Percentiles rank a stretch among this genome's conserved stretches.
Evolutionary conservation across 73 alveolate species (phyloP).

Genomic region (Symbiodinium pilosum): DNA sequence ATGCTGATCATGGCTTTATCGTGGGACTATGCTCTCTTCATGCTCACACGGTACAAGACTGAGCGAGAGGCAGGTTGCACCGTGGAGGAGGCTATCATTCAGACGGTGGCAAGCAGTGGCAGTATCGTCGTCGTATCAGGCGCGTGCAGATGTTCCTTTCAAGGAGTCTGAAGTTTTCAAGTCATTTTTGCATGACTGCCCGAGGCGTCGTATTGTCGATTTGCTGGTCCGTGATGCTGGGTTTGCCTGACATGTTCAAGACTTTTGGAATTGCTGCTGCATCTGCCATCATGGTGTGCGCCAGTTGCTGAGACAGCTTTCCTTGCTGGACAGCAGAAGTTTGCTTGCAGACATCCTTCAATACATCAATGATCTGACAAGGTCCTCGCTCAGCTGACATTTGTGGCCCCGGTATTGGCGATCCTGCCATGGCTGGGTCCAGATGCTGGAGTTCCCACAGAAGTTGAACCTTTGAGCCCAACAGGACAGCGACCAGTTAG

Average conservation of each 20-base stretch:
- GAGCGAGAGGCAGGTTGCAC: conserved; percentile 65
- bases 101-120: conserved; percentile 73
- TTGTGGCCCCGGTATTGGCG: conserved; percentile 80
- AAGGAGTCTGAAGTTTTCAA: neutral
- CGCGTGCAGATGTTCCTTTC: neutral
- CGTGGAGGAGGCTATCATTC: conserved; percentile 43
- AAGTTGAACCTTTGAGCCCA: conserved; percentile 68
- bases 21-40: conserved; percentile 80
- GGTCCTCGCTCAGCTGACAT: conserved; percentile 84
- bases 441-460: conserved; percentile 34
- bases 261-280: conserved; percentile 78
- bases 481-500: neutral
- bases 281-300: conserved; percentile 79
- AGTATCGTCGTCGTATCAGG: conserved; percentile 74
- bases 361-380: neutral
- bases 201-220: conserved; percentile 48
- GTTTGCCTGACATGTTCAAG: conserved; percentile 77
- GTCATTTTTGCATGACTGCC: neutral
- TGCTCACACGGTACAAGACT: conserved; percentile 74
- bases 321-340: neutral
- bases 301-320: neutral
- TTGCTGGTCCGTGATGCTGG: conserved; percentile 89
- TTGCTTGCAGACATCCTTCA: neutral
- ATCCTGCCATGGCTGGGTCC: conserved; percentile 86
- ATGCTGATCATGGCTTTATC: conserved; percentile 84